phyloP scores from a whole-genome alignment of 345 rosid species.

The Salix brachista region DNA sequence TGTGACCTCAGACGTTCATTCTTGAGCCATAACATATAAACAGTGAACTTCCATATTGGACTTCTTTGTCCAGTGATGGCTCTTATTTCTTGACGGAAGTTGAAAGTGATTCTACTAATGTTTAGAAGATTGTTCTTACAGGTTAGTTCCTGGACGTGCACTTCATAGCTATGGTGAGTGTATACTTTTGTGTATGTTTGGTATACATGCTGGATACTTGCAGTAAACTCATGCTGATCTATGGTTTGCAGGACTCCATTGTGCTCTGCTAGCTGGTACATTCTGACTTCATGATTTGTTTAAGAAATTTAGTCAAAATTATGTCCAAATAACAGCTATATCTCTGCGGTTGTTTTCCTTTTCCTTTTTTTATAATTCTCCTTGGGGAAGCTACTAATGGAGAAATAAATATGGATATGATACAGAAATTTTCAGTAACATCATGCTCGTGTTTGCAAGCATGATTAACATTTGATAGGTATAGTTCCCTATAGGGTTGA shows the following conservation, averaged over 20 bases:
- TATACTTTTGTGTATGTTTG: background rate
- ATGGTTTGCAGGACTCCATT: constrained; percentile 67
- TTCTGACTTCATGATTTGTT: background rate
- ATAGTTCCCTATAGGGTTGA: background rate
- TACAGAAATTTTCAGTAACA: background rate
- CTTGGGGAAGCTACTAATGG: too few species aligned
- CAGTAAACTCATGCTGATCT: constrained; percentile 14
- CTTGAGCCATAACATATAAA: background rate
- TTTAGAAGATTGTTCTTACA: constrained; percentile 23
- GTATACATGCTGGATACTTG: constrained; percentile 8
- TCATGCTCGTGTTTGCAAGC: background rate
- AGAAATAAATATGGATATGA: background rate
- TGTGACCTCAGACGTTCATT: too few species aligned
- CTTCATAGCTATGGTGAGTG: constrained; percentile 80
- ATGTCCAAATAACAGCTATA: background rate
- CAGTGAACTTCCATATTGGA: background rate
- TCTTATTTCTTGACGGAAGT: background rate
- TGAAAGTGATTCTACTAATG: background rate
- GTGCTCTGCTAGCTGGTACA: constrained; percentile 83
- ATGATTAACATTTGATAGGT: background rate
- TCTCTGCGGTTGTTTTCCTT: too few species aligned
- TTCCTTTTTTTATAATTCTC: too few species aligned
- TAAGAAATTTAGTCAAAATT: background rate
- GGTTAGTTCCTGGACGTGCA: constrained; percentile 81
- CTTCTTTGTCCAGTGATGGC: background rate